Conservation (phyloP, 1,139 yeast genomes). For the Suhomyces taliae region DNA sequence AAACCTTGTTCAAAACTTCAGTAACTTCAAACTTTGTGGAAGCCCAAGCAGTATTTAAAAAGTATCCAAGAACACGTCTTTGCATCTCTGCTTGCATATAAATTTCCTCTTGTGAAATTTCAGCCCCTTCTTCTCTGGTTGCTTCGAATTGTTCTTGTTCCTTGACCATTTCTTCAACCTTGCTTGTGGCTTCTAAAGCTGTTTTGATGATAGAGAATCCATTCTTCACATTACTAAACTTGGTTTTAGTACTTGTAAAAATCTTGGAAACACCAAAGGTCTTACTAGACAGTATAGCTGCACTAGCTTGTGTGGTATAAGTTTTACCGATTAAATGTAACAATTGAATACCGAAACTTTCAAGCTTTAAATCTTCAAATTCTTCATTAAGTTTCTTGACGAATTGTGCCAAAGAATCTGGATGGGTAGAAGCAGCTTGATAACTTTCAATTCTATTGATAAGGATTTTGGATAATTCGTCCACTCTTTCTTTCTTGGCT, state of each 20-base stretch:
- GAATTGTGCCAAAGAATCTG: constrained; percentile 39
- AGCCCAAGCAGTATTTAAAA: constrained; percentile 79
- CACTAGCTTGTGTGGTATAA: constrained; percentile 58
- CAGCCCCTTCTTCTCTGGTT: constrained; percentile 28
- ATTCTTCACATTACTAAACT: constrained; percentile 38
- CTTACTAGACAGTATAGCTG: constrained; percentile 36
- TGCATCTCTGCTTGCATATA: constrained; percentile 63
- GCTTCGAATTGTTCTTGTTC: constrained; percentile 52
- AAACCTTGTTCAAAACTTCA: constrained; percentile 64
- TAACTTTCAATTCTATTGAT: constrained; percentile 44
- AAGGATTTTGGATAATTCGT: constrained; percentile 50
- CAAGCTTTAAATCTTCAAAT: constrained; percentile 56
- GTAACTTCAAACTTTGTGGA: constrained; percentile 74
- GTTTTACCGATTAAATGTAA: constrained; percentile 62
- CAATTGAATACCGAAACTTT: constrained; percentile 49
- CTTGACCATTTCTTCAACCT: constrained; percentile 43
- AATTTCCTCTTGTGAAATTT: constrained; percentile 43
- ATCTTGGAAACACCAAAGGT: constrained; percentile 53
- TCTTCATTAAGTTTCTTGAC: constrained; percentile 48
- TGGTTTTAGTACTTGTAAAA: constrained; percentile 48
- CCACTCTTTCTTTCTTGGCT: constrained; percentile 55
- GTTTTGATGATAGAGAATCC: constrained; percentile 43
- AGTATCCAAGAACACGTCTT: constrained; percentile 67
- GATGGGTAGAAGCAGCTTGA: constrained; percentile 25
- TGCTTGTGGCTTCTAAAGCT: constrained; percentile 43